Evolutionary conservation across 805 yeast genomes (phyloP), one percentile per base, ranked within the genome.

Genomic region (Ogataea glucozyma): DNA sequence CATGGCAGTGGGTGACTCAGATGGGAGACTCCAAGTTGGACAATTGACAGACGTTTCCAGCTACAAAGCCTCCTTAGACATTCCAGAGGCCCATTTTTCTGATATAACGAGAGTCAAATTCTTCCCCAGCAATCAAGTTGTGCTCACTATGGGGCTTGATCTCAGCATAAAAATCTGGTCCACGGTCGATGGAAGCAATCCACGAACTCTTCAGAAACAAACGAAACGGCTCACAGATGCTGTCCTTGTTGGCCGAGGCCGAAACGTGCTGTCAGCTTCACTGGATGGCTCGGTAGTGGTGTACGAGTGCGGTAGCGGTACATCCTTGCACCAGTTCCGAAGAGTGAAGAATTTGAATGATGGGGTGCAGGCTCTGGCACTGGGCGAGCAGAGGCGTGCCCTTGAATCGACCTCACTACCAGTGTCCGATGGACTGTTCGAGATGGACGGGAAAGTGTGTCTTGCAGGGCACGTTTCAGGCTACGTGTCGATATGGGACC

Each of bases 261-360:
- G 91, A 30, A 85, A 85, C 55, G 66, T 87, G 45, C 48, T 83
- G 14, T 73, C 83, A 6, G 65, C 80, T 9, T 72, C 79, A 6
- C 39, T 48, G 4, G 86, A 79, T 57, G 87, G 87, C 1, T 55
- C 75, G 0, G 66, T 83, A 1, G 69, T 65, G 31, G 55, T 87
- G 26, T 85, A 89, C 90, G 91, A 85, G 52, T 77, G 88, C 58
- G 82, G 85, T 0, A 54, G 73, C 1, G 88, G 83, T 1, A 40
- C 54, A 14, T 53, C 62, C 7, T 56, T 83, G 4, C 63, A 71
- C 52, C 61, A 66, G 26, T 69, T 78, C 39, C 47, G 53, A 6
- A 65, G 76, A 27, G 57, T 53, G 8, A 65, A 61, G 26, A 61
- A 65, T 14, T 33, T 61, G 2, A 42, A 46, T 3, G 78, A 73